phyloP scores from a whole-genome alignment of 225 moss, liverwort and hornwort genomes.

The Physcomitrellopsis africana region DNA sequence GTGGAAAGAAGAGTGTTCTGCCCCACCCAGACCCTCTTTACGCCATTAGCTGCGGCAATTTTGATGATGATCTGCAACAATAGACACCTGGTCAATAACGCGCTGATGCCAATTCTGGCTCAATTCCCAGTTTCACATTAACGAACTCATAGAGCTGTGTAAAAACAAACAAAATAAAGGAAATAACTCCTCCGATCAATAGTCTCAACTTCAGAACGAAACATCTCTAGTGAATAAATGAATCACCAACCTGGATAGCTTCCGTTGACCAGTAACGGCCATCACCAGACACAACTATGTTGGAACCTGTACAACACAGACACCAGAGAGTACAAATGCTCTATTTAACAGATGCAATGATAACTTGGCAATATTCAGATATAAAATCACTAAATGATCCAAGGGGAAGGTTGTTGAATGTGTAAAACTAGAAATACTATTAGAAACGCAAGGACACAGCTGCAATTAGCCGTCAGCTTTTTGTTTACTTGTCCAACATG shows the following conservation, averaged over 20 bases:
- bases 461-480: neutral
- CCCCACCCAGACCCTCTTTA: conserved; percentile 85
- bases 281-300: conserved; percentile 96
- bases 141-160: neutral
- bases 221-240: neutral
- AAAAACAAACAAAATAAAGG: too few species aligned
- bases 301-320: conserved; percentile 61
- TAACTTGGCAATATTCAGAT: neutral
- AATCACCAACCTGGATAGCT: conserved; percentile 76
- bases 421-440: neutral
- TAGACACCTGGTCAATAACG: neutral
- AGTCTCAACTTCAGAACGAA: neutral
- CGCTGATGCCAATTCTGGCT: neutral
- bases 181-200: neutral
- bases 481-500: neutral
- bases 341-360: neutral
- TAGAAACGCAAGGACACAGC: conserved; percentile 8
- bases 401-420: neutral
- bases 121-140: neutral
- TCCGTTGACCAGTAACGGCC: conserved; percentile 94
- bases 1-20: conserved; percentile 90
- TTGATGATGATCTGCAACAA: conserved; percentile 75
- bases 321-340: neutral
- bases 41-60: conserved; percentile 95
- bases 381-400: neutral